phyloP scores from a whole-genome alignment of 805 yeast genomes.

The Huiozyma naganishii region DNA sequence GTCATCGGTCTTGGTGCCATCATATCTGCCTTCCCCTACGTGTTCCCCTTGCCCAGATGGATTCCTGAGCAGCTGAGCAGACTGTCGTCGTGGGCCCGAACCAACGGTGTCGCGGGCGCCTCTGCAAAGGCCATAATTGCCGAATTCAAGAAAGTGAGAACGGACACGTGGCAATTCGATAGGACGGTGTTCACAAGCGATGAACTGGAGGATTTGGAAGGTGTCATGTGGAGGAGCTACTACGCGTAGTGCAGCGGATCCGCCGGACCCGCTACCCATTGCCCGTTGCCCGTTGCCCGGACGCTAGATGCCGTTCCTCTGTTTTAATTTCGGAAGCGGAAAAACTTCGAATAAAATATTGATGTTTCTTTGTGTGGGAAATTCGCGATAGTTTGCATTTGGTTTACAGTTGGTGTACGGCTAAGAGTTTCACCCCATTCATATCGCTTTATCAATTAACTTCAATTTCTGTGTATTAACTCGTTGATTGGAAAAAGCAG shows the following conservation, averaged over 20 bases:
- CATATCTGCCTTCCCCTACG: conserved; percentile 81
- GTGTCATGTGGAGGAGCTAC: conserved; percentile 87
- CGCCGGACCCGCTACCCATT: background rate
- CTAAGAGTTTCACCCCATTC: too few species aligned
- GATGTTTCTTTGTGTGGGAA: too few species aligned
- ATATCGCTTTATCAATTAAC: too few species aligned
- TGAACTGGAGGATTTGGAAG: conserved; percentile 85
- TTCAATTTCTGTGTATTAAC: too few species aligned
- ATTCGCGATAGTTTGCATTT: too few species aligned
- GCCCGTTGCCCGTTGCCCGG: too few species aligned
- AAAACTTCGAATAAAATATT: too few species aligned
- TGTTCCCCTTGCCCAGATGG: conserved; percentile 89
- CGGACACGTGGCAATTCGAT: conserved; percentile 95
- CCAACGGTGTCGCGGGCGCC: conserved; percentile 73
- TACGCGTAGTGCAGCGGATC: conserved; percentile 42
- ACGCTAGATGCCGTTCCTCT: too few species aligned
- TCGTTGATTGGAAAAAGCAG: too few species aligned
- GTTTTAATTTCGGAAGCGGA: too few species aligned
- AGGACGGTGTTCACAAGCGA: conserved; percentile 63
- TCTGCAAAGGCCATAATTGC: conserved; percentile 75
- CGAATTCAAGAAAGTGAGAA: conserved; percentile 81
- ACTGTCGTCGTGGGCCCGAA: conserved; percentile 61
- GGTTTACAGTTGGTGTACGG: too few species aligned
- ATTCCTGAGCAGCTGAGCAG: conserved; percentile 62
- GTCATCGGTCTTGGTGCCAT: conserved; percentile 83